Conservation (phyloP, 331 rosid species). For the Quercus tomentella region DNA sequence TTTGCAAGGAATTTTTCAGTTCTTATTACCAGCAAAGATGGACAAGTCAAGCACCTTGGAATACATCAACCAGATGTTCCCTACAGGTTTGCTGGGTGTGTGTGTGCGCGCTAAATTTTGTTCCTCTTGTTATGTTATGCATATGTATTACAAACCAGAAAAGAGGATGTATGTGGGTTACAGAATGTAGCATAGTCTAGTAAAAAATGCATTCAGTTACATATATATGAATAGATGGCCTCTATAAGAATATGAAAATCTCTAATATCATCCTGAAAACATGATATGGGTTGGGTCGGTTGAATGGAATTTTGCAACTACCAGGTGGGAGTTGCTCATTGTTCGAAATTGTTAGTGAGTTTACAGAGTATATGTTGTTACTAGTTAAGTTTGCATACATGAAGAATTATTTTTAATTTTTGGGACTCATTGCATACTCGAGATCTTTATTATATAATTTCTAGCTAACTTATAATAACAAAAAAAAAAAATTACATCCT, state of each 20-base stretch:
- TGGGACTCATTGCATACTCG: neutral
- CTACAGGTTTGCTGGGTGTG: constrained; percentile 53
- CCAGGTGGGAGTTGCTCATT: neutral
- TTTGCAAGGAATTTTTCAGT: neutral
- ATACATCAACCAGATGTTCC: constrained; percentile 97
- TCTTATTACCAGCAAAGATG: constrained; percentile 36
- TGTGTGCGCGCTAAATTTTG: neutral
- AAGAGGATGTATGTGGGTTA: neutral
- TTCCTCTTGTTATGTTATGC: neutral
- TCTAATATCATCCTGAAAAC: neutral
- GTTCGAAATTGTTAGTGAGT: too few relatives aligned
- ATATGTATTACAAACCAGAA: neutral
- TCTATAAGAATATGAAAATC: neutral
- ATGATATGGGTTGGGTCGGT: neutral
- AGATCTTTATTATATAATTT: neutral
- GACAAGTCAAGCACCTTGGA: constrained; percentile 96
- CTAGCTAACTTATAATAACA: neutral
- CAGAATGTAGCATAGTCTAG: neutral
- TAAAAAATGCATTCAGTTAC: neutral
- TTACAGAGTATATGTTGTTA: neutral
- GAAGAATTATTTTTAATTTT: neutral
- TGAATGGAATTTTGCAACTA: neutral
- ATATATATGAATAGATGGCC: neutral
- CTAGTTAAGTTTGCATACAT: neutral
- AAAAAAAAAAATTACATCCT: neutral